Percentiles rank a stretch among this genome's conserved stretches.
Conservation (phyloP, 2,329 filamentous ascomycete genomes). For the Fusarium sp. region DNA sequence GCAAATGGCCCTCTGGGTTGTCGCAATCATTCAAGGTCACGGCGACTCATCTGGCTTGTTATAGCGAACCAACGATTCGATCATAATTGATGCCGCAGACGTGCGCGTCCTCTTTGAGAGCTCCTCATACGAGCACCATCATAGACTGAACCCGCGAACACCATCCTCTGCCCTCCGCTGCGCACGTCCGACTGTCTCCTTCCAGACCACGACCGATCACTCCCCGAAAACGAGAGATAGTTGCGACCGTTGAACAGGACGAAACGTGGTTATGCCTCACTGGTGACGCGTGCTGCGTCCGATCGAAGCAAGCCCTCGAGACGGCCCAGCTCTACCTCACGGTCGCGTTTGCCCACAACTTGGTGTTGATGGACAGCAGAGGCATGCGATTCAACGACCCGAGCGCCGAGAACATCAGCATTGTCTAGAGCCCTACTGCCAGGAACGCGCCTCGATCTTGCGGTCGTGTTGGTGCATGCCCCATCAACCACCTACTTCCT, state of each 20-base stretch:
- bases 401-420: accelerated
- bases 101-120: not conserved
- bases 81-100: not conserved
- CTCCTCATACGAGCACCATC: not conserved
- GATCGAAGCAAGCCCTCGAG: not conserved
- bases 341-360: not conserved
- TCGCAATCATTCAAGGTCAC: accelerated
- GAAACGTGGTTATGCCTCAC: accelerated
- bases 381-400: not conserved
- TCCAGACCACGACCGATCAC: not conserved
- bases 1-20: too few species aligned
- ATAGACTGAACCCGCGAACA: not conserved
- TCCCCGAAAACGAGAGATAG: accelerated
- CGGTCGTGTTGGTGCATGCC: not conserved
- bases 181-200: not conserved
- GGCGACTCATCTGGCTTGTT: accelerated
- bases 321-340: not conserved
- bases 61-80: not conserved
- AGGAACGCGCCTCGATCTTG: not conserved
- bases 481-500: not conserved
- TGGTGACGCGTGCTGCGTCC: not conserved
- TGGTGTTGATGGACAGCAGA: not conserved
- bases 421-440: not conserved
- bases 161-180: not conserved
- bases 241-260: accelerated